Evolutionary conservation across 148 eudicot species (phyloP), one percentile per base, ranked within the genome.

Genomic region (Salicornia ramosissima): DNA sequence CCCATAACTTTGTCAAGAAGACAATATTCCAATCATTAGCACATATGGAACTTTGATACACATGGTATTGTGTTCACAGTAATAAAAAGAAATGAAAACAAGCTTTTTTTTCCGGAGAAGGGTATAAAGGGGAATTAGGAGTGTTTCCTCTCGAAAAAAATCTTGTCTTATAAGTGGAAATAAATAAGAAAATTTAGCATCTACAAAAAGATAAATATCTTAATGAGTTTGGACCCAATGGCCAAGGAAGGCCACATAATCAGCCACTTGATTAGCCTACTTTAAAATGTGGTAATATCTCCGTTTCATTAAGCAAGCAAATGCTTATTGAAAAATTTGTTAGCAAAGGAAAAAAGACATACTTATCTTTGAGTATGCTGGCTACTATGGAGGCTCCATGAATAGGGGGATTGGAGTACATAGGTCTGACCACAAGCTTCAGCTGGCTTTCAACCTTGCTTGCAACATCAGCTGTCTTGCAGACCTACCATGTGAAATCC

Each of bases 321-420:
- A n/a, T n/a, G n/a, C n/a, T n/a, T n/a, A n/a, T n/a, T 36, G 40
- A 36, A 36, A 36, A 36, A 30, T 36, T 61, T 4, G 39, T 50
- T 30, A n/a, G n/a, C n/a, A 62, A 34, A 58, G 64, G 64, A 10
- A 42, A 70, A 26, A 71, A 34, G 14, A 69, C 71, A 18, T 76
- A 79, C 85, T 76, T 65, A 59, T 84, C 84, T 53, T 77, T 81
- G 13, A 84, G 80, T 22, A 84, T 65, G 54, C 69, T 79, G 65
- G 87, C 80, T 21, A 84, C 87, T 22, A 84, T 77, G 4, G 84
- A 81, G 66, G 81, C 84, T 55, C 87, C 87, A 22, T 84, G 87
- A 68, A 84, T 66, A 53, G 87, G 84, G 25, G 87, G 84, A 70
- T 39, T 81, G 26, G 84, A 76, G 61, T 68, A 81, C 84, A 84